Evolutionary conservation across 2,329 filamentous ascomycete species (phyloP), one percentile per base, ranked within the genome.

Genomic region (Cercospora beticola): DNA sequence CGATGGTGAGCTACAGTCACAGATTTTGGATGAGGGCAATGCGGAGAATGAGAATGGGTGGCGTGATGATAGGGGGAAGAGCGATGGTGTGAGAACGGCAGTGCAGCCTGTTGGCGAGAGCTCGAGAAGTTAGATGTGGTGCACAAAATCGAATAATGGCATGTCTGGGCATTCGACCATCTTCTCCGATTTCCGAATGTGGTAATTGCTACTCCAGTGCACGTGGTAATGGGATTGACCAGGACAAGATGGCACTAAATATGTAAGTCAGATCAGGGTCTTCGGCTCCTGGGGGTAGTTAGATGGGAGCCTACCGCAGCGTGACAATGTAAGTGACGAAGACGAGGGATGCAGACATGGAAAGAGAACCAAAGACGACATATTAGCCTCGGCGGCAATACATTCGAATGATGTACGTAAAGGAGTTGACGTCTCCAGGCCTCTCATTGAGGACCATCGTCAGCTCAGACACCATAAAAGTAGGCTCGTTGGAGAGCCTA

Each of bases 81-180:
- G 62, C 16, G 30, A 28, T 49, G 60, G 59, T 54, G 68, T 72
- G 12, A 68, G 65, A 54, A 68, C 63, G 26, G 43, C 30, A 36
- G 70, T 70, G 52, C 54, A 52, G 36, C n/a, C 68, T n/a, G 57
- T 68, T 12, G 67, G 54, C 3, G 70, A 68, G 52, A 68, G 68
- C 58, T 61, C 64, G 57, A 66, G 43, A 52, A 36, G 33, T 43
- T 43, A 28, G 30, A 4, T 49, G 28, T 43, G 31, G 54, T 43
- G 36, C 36, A 46, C 4, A 21, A 4, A 23, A 14, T 12, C 46
- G 4, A 49, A 21, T 49, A 7, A 14, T 52, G 21, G 7, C 7
- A 23, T 23, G 46, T 10, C 18, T 52, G 16, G 36, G 36, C 36
- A 43, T 43, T 43, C 36, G 46, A 52, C 54, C 14, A 7, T 33